Percentiles rank a stretch among this genome's conserved stretches.
Evolutionary conservation across 176 grass and related monocot species (phyloP).

Genomic region (Triticum monococcum): DNA sequence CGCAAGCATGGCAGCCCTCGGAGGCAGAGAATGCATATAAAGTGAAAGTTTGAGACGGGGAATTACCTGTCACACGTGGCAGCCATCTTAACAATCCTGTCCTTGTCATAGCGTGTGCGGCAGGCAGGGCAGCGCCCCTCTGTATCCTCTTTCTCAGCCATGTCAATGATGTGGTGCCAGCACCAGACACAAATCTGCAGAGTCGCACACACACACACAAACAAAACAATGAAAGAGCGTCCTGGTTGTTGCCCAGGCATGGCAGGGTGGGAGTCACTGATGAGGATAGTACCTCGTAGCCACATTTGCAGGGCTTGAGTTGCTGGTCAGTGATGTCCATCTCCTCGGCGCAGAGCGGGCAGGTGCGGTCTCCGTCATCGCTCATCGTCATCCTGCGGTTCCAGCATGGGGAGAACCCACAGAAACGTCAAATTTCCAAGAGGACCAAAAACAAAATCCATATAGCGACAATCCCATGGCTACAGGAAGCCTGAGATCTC

Average conservation of each 20-base stretch:
- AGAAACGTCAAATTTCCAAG: neutral
- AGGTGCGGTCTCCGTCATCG: conserved; percentile 89
- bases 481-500: conserved; percentile 16
- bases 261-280: neutral
- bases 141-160: conserved; percentile 93
- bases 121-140: conserved; percentile 94
- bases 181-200: conserved; percentile 96
- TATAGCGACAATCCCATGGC: neutral
- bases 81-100: conserved; percentile 90
- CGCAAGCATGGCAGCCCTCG: neutral
- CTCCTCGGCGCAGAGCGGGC: conserved; percentile 95
- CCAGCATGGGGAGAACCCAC: neutral
- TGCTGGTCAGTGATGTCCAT: conserved; percentile 99
- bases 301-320: conserved; percentile 94
- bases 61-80: conserved; percentile 72
- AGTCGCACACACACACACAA: neutral
- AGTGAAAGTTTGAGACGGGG: neutral
- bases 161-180: conserved; percentile 97
- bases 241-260: neutral
- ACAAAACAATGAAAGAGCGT: neutral
- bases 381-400: conserved; percentile 77
- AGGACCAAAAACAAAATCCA: neutral
- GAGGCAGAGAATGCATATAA: neutral
- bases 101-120: conserved; percentile 84
- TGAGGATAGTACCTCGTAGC: conserved; percentile 60